Evolutionary conservation across 148 eudicot species (phyloP), one percentile per base, ranked within the genome.

Genomic region (Chenopodium formosanum): DNA sequence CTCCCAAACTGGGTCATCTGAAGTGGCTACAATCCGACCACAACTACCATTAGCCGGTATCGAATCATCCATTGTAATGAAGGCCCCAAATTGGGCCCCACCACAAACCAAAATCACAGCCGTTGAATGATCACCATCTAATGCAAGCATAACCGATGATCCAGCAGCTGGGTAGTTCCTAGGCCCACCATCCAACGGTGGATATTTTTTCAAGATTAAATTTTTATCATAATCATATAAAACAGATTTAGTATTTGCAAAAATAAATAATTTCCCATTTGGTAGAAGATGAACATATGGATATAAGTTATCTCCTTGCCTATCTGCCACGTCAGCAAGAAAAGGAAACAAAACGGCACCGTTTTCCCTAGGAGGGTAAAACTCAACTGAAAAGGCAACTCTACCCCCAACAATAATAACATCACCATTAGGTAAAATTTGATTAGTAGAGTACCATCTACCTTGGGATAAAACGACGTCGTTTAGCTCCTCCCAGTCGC

Each of bases 111-210:
- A 91, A 20, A 95, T 88, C 52, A 82, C 87, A 17, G 97, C 97
- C 11, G 84, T 83, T 4, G 93, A 86, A 79, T 78, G 91, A 69
- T 92, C 95, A 0, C 92, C 94, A 32, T 79, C 84, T 44, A 95
- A 74, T 6, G 99, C 89, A 23, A 95, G 85, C 99, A 95, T 93
- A 19, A 22, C 99, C 1, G 99, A 95, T 1, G 99, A 95, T n/a
- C 99, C 97, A 0, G 93, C 99, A 0, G 97, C 91, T 10, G 99
- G 99, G 79, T 95, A 95, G 50, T 95, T 95, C 20, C 99, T 81
- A 0, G 99, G 97, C 0, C 99, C 99, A 1, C 99, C 99, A 20
- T 89, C 88, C 73, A 95, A 83, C 8, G 83, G 75, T 1, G 99
- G 97, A 74, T 89, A 92, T 64, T 80, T 70, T 31, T 70, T 82